Percentiles rank a stretch among this genome's conserved stretches.
Evolutionary conservation across 805 yeast species (phyloP).

Genomic region (Wickerhamomyces sydowiorum): DNA sequence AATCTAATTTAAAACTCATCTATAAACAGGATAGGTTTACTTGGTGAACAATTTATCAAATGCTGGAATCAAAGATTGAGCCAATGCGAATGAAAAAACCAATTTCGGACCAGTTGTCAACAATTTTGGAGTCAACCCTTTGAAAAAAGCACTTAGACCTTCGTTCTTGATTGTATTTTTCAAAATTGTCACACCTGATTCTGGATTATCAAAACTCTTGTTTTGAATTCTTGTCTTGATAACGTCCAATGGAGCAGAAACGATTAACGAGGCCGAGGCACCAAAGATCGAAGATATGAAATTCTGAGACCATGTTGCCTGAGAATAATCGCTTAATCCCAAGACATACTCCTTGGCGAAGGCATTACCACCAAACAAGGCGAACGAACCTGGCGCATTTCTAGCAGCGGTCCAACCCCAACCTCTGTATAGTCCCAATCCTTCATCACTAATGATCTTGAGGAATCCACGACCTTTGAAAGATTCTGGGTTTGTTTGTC

Average conservation of each 20-base stretch:
- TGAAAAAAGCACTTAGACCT: conserved; percentile 87
- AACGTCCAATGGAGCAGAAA: conserved; percentile 96
- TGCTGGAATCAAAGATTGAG: conserved; percentile 95
- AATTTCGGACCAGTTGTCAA: conserved; percentile 97
- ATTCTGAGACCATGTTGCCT: conserved; percentile 94
- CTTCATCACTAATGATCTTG: conserved; percentile 83
- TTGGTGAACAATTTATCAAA: conserved; percentile 63
- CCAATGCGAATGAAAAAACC: conserved; percentile 96
- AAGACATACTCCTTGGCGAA: conserved; percentile 96
- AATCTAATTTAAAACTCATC: no score
- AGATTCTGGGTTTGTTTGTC: conserved; percentile 99
- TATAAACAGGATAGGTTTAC: background rate
- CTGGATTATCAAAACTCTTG: conserved; percentile 92
- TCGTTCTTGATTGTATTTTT: conserved; percentile 91
- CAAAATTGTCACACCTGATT: conserved; percentile 86
- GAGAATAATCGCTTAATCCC: conserved; percentile 77
- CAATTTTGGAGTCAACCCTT: conserved; percentile 94
- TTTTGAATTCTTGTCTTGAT: conserved; percentile 98
- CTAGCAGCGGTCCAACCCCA: conserved; percentile 99
- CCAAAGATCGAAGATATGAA: conserved; percentile 93
- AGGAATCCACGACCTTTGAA: conserved; percentile 96
- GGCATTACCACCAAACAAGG: conserved; percentile 97
- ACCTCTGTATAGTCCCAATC: conserved; percentile 90
- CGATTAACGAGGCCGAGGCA: conserved; percentile 94
- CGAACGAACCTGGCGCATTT: conserved; percentile 98